Conservation (phyloP, 768 basidiomycete genomes). For the Sutorius australiensis region DNA sequence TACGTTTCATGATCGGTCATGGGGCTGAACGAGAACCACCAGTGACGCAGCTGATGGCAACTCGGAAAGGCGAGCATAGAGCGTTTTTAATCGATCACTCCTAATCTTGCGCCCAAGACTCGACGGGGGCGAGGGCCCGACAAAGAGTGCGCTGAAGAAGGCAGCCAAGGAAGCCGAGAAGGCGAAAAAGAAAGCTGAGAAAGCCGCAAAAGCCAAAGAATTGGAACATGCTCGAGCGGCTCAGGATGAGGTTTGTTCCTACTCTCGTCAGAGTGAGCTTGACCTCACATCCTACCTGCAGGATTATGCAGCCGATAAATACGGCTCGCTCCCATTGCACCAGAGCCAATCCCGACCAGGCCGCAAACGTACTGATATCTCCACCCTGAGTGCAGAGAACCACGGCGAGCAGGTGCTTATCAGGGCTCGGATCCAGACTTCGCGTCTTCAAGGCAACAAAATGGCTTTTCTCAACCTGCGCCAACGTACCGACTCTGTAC, state of each 20-base stretch:
- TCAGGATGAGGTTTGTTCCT: constrained; percentile 44
- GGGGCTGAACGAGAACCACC: neutral
- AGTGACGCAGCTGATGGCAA: constrained; percentile 11
- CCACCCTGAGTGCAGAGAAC: constrained; percentile 53
- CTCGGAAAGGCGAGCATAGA: constrained; percentile 9
- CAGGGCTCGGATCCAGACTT: constrained; percentile 88
- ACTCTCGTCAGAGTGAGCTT: constrained; percentile 33
- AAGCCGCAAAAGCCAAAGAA: constrained; percentile 74
- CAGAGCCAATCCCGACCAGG: constrained; percentile 80
- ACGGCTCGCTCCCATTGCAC: constrained; percentile 85
- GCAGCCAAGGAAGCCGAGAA: constrained; percentile 89
- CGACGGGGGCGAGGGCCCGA: constrained; percentile 47
- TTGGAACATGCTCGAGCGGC: constrained; percentile 68
- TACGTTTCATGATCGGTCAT: neutral
- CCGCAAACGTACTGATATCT: constrained; percentile 60
- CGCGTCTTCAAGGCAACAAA: constrained; percentile 89
- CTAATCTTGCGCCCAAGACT: constrained; percentile 13
- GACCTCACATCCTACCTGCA: constrained; percentile 27
- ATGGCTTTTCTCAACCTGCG: constrained; percentile 93
- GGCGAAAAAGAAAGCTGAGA: constrained; percentile 83
- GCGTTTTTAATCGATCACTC: neutral
- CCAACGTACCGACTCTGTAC: constrained; percentile 82
- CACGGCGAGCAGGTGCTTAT: constrained; percentile 76
- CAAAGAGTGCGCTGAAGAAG: constrained; percentile 90
- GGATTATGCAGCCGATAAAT: constrained; percentile 78